Base-by-base conservation (phyloP, 345 rosid genomes). In the Aethionema arabicum region DNA sequence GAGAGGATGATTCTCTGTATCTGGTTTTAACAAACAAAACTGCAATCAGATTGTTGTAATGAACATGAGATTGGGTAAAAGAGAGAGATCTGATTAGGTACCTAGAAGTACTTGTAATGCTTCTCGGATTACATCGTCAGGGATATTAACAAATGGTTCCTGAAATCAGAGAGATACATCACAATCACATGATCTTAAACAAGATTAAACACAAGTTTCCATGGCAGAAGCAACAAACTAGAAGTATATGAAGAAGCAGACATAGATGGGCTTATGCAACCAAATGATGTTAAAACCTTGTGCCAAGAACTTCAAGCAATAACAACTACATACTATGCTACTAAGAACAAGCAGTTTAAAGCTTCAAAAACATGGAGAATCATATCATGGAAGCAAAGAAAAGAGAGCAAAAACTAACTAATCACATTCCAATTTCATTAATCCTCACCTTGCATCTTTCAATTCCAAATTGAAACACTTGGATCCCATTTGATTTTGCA, bases 71-170 rank as follows among this genome's bases (percentile, higher is more conserved):
- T 10, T 32, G 41, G 32, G 2, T 16, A 37, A 32, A 32, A 12
- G 27, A 53, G 7, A 46, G 52, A 40, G 52, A 40, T 4, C 13
- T 36, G 56, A 66, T 8, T 46, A 5, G 52, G 12, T 82, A 85
- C 96, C 96, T 72, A 85, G 51, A 31, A 82, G 74, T 32, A 82
- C 84, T 81, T 81, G 78, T 66, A 85, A 66, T 7, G 96, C 91
- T 68, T 86, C 81, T 6, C 79, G 75, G 59, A 89, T 86, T 38
- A 85, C 75, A 36, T 84, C 80, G 54, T 83, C 79, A 3, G 93
- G 89, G 30, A 84, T 81, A 66, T 79, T 78, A 46, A 84, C 91
- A 52, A 81, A 89, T 50, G 96, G 89, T 40, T 89, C 93, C 93
- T 89, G 83, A 9, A 12, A 59, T 51, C 33, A 71, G 3, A 62